phyloP scores from a whole-genome alignment of 1,139 yeast species.

The Candida sp. region DNA sequence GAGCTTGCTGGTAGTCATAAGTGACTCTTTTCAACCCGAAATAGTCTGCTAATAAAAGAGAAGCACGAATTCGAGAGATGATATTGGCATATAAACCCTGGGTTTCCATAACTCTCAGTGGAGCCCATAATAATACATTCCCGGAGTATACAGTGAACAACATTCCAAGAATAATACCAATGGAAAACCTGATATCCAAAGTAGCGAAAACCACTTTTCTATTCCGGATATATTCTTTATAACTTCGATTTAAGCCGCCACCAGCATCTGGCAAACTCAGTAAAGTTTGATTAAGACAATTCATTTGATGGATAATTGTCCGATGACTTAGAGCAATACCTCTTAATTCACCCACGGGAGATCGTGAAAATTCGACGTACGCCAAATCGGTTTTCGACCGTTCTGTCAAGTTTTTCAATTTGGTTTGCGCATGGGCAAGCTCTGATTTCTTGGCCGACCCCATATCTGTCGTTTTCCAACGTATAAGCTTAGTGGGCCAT shows the following conservation, averaged over 20 bases:
- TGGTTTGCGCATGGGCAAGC: constrained; percentile 25
- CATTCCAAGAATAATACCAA: constrained; percentile 82
- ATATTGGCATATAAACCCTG: constrained; percentile 89
- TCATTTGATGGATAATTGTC: constrained; percentile 87
- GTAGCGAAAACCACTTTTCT: constrained; percentile 59
- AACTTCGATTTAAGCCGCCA: constrained; percentile 32
- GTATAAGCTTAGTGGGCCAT: constrained; percentile 47
- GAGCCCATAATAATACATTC: constrained; percentile 76
- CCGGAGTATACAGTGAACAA: constrained; percentile 85
- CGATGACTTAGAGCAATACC: constrained; percentile 94
- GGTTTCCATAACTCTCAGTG: constrained; percentile 67
- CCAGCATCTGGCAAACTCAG: constrained; percentile 57
- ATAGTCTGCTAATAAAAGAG: constrained; percentile 79
- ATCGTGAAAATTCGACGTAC: constrained; percentile 87
- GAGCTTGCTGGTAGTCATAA: constrained; percentile 89
- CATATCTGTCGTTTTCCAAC: constrained; percentile 88
- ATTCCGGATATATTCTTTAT: constrained; percentile 21
- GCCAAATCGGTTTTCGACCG: constrained; percentile 63
- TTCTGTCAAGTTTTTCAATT: constrained; percentile 19
- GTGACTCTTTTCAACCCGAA: constrained; percentile 90
- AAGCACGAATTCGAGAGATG: constrained; percentile 67
- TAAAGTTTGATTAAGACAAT: constrained; percentile 64
- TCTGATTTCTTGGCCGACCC: constrained; percentile 59
- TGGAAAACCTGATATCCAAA: constrained; percentile 80
- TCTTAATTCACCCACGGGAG: constrained; percentile 87